Evolutionary conservation across 2,329 filamentous ascomycete genomes (phyloP), one percentile per base, ranked within the genome.

Genomic region (Didymella keratinophila): DNA sequence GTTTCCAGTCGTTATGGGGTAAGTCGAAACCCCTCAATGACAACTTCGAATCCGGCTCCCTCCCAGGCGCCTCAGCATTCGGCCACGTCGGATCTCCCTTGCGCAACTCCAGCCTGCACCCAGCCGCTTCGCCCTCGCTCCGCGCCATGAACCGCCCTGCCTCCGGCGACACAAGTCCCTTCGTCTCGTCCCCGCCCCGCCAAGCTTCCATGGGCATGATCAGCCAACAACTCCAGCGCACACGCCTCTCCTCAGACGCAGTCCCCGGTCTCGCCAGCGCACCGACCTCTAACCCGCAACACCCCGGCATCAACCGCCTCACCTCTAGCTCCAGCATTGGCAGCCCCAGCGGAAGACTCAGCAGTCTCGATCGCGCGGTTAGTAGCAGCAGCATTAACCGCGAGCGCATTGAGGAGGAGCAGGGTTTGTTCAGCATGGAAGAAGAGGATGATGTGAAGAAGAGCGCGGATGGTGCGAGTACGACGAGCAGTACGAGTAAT

Each of bases 301-400:
- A 73, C 92, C 93, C 92, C 87, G 96, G 68, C 87, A 91, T 93
- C 66, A 62, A 66, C 47, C 72, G 70, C 37, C 72, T 79, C 34
- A 64, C 73, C 16, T 76, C 71, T 28, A 66, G 53, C 34, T 71
- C 67, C 12, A 77, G 71, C 60, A 68, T 77, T 20, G 70, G 67
- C 9, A 71, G 65, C 59, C 68, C 74, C 2, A 60, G 61, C 32
- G 70, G 68, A 37, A 68, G 73, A 50, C 70, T 75, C 46, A 70
- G 65, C 16, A 28, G 16, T 21, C 67, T 78, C 44, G 76, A 78
- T 57, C 75, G 76, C 23, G 71, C 76, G 28, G 72, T 78, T 10
- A 77, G 74, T 62, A 78, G 75, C 63, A 76, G 69, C 58, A 78
- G 74, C 52, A 76, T 78, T 60, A 72, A 68, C 52, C 74, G 76